Evolutionary conservation across 2,329 filamentous ascomycete species (phyloP), one percentile per base, ranked within the genome.

Genomic region (Ramularia collo-cygni): DNA sequence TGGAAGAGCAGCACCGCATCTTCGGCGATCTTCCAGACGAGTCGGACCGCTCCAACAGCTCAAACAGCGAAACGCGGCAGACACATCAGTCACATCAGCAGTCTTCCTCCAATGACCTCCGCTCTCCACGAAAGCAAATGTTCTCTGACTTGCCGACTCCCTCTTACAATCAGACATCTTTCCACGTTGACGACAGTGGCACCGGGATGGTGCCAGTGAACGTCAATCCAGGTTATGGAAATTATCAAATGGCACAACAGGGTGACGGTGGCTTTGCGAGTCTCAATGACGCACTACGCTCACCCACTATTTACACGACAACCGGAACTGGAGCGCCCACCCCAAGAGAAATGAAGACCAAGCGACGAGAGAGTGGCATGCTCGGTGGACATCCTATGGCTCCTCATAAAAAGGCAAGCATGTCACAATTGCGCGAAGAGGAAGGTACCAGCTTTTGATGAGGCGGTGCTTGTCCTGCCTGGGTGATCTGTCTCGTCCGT

Each of bases 1-100:
- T 98, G 42, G 89, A 92, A 49, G 89, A 96, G 56, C 95, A 87
- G 58, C 76, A 84, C 47, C 76, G 75, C 29, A 90, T 98, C 34
- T 98, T 96, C 58, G 83, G 83, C 14, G 72, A 81, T 32, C 70
- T 77, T 13, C 75, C 83, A 0, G 78, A 82, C 51, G 72, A 52
- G 64, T 70, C 61, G 19, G 58, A 54, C 31, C 62, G 63, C 13
- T 59, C 63, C 33, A 60, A 51, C 61, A n/a, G n/a, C n/a, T n/a
- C n/a, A n/a, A n/a, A n/a, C 10, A 24, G 21, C 21, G 21, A 24
- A 24, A 24, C 21, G 10, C 21, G 10, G 10, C 21, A 24, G 21
- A 6, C 21, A 24, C 14, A 21, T 14, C 6, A 9, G 13, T 72
- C 48, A 2, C 24, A 43, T 24, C 33, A 31, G 16, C 35, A 43